Evolutionary conservation across 148 eudicot genomes (phyloP).

Genomic region (Fallopia convolvulus): DNA sequence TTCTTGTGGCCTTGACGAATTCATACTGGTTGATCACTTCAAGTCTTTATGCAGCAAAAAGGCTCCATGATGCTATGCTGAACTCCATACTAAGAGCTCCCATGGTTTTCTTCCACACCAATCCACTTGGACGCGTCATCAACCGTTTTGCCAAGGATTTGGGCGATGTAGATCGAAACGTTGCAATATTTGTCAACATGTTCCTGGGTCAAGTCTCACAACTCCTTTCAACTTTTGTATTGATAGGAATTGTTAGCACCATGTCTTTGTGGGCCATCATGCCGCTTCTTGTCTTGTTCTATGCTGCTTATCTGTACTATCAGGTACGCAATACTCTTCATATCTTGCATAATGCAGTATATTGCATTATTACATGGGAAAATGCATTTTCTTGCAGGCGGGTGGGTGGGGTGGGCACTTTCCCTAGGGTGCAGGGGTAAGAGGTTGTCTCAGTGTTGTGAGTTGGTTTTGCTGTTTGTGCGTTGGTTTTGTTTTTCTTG

Average conservation of each 20-base stretch:
- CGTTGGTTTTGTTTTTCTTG: no score
- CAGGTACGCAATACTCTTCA: slow-evolving; percentile 49
- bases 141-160: slow-evolving; percentile 95
- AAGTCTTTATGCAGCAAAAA: slow-evolving; percentile 88
- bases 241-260: slow-evolving; percentile 93
- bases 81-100: slow-evolving; percentile 85
- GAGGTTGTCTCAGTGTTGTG: no score
- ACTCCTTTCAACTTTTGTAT: slow-evolving; percentile 84
- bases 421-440: no score
- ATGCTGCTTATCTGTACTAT: slow-evolving; percentile 80
- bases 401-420: no score
- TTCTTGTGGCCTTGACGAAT: slow-evolving; percentile 57
- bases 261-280: slow-evolving; percentile 94
- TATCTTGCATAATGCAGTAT: neutral
- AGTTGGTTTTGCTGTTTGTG: no score
- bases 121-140: slow-evolving; percentile 89
- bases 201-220: slow-evolving; percentile 70
- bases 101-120: slow-evolving; percentile 93
- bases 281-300: slow-evolving; percentile 91
- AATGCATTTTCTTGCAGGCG: no score
- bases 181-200: slow-evolving; percentile 75
- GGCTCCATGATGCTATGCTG: slow-evolving; percentile 89
- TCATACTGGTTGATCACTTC: slow-evolving; percentile 88
- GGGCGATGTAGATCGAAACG: slow-evolving; percentile 83
- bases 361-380: no score